Conservation (phyloP, 441 rosid species). For the Biscutella laevigata region DNA sequence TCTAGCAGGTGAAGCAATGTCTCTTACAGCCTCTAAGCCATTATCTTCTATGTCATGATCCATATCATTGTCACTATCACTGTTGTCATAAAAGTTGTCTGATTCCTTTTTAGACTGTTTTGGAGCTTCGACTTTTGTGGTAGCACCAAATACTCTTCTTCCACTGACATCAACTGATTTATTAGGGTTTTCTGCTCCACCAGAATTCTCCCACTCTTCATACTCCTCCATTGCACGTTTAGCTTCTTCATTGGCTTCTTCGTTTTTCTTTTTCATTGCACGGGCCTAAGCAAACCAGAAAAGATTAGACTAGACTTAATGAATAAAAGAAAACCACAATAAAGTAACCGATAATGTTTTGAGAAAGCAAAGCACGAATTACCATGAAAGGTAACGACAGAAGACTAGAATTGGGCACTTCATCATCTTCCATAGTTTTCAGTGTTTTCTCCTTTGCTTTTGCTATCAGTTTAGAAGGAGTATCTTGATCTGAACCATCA, state of each 20-base stretch:
- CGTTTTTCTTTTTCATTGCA: constrained; percentile 61
- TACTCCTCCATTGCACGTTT: constrained; percentile 69
- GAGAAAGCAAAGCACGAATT: constrained; percentile 13
- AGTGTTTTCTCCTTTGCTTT: constrained; percentile 71
- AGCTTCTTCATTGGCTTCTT: constrained; percentile 65
- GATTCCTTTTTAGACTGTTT: constrained; percentile 31
- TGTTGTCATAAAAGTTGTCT: constrained; percentile 38
- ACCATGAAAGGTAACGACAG: constrained; percentile 94
- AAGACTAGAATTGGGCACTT: constrained; percentile 62
- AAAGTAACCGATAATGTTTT: not conserved
- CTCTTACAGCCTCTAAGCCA: constrained; percentile 23
- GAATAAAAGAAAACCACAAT: not conserved
- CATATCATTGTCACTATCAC: constrained; percentile 59
- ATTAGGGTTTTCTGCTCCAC: constrained; percentile 33
- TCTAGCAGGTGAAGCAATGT: constrained; percentile 28
- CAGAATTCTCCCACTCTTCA: constrained; percentile 47
- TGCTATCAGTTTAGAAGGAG: constrained; percentile 41
- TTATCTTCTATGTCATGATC: constrained; percentile 33
- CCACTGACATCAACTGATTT: constrained; percentile 40
- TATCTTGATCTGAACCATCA: constrained; percentile 48
- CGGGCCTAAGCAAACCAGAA: constrained; percentile 42
- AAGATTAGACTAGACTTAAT: not conserved
- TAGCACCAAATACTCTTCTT: constrained; percentile 69
- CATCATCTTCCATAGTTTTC: constrained; percentile 52
- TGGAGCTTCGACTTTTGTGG: constrained; percentile 32